phyloP scores from a whole-genome alignment of 257 asterid species.

The Nicotiana obtusifolia region DNA sequence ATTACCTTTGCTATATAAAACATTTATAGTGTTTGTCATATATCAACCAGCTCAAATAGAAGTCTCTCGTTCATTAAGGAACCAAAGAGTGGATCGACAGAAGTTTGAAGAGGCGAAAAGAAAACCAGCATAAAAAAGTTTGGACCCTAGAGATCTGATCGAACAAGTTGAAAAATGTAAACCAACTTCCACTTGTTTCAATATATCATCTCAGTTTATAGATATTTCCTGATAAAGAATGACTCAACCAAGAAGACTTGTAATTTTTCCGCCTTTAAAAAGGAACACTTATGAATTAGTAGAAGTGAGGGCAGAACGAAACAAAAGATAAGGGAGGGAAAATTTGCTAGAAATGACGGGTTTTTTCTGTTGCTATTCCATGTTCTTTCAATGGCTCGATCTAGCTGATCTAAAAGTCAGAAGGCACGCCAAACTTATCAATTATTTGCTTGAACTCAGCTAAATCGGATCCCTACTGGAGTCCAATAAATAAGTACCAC shows the following conservation, averaged over 20 bases:
- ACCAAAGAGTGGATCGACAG: background rate
- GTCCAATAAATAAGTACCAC: background rate
- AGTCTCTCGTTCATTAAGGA: background rate
- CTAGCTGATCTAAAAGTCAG: background rate
- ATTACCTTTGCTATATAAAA: background rate
- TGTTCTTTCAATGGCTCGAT: background rate
- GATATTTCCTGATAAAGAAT: background rate
- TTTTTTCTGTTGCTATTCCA: too few relatives aligned
- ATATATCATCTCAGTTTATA: background rate
- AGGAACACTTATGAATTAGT: background rate
- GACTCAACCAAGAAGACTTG: background rate
- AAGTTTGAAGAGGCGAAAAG: background rate
- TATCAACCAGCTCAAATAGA: conserved; percentile 3
- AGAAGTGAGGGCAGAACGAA: background rate
- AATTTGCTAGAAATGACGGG: background rate
- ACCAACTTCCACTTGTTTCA: background rate
- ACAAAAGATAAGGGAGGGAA: background rate
- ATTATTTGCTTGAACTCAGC: background rate
- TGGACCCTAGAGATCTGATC: background rate
- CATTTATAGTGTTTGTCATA: background rate
- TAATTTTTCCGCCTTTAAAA: background rate
- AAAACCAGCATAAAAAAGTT: background rate
- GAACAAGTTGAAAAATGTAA: background rate
- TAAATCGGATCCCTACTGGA: background rate
- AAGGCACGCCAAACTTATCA: background rate